Evolutionary conservation across 805 yeast genomes (phyloP).

Genomic region (Pichia membranifaciens): DNA sequence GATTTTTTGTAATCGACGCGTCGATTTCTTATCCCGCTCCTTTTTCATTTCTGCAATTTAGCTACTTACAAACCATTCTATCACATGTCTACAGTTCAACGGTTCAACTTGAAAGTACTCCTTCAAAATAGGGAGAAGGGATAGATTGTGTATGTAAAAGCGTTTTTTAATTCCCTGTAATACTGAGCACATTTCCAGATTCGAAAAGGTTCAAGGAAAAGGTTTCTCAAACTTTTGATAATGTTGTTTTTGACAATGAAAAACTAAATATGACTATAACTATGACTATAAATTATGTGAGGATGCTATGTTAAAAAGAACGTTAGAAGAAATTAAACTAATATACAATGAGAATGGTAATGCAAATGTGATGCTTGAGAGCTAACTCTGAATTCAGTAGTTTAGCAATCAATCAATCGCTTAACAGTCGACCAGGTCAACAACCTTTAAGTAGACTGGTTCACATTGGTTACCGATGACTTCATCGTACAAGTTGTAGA

Average conservation of each 20-base stretch:
- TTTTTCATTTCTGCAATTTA: too few relatives aligned
- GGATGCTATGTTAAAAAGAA: constrained; percentile 3
- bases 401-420: neutral
- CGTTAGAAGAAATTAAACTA: constrained; percentile 2
- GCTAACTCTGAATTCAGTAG: constrained; percentile 1
- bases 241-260: neutral
- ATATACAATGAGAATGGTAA: constrained; percentile 1
- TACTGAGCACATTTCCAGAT: too few relatives aligned
- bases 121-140: too few relatives aligned
- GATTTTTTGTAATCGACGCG: too few relatives aligned
- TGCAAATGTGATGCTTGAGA: neutral
- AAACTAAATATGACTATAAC: constrained; percentile 1
- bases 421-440: constrained; percentile 38
- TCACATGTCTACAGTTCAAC: too few relatives aligned
- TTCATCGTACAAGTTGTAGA: constrained; percentile 54
- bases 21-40: too few relatives aligned
- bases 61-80: too few relatives aligned
- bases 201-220: too few relatives aligned
- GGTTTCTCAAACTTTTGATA: too few relatives aligned
- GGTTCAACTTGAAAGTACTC: too few relatives aligned
- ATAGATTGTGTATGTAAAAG: too few relatives aligned
- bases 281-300: constrained; percentile 8
- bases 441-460: constrained; percentile 39
- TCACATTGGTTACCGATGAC: constrained; percentile 41
- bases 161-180: too few relatives aligned